Base-by-base conservation (phyloP, 129 eudicot species). In the Ambrosia artemisiifolia region DNA sequence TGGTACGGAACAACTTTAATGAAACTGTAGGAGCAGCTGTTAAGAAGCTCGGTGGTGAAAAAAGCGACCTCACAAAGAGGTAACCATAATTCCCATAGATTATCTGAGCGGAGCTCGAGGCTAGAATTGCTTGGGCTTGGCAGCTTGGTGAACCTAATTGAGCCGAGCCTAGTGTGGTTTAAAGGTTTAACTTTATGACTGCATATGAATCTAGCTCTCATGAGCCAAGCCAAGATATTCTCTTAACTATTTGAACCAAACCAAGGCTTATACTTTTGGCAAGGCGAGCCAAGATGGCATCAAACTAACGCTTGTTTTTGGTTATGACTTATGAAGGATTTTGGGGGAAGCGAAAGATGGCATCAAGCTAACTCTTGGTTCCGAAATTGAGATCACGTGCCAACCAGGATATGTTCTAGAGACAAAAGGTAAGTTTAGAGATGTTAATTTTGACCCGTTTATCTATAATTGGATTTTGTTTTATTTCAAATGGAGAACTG, bases 341-440 rank as follows among this genome's bases (percentile, higher is more conserved):
- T 77, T 84, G 88, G 87, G 88, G 66, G 90, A 82, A 74, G 90
- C 88, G 57, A 72, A 82, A 10, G 90, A 86, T 75, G 96, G 85
- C 76, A 80, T 89, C 70, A 84, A 84, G 80, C 84, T 84, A 66
- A 69, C 82, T 61, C 77, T 70, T 48, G 93, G 92, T 69, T 89
- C 92, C 2, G 74, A 80, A 47, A 83, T 89, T 66, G 90, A 89
- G 79, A 84, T 86, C 48, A 65, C 88, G 34, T 84, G 90, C 85
- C 92, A 80, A 80, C 89, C 92, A 11, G 96, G 92, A 60, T 82
- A 78, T 71, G 68, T 80, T 64, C 86, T 89, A 77, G 90, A 89
- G 80, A 84, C 88, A 74, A 89, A 77, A 80, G 96, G 96, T 86
- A 81, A 59, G 43, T 34, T 42, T 30, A 34, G 7, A 56, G 19